phyloP scores from a whole-genome alignment of 176 grass and related monocot genomes.

The Poa annua region DNA sequence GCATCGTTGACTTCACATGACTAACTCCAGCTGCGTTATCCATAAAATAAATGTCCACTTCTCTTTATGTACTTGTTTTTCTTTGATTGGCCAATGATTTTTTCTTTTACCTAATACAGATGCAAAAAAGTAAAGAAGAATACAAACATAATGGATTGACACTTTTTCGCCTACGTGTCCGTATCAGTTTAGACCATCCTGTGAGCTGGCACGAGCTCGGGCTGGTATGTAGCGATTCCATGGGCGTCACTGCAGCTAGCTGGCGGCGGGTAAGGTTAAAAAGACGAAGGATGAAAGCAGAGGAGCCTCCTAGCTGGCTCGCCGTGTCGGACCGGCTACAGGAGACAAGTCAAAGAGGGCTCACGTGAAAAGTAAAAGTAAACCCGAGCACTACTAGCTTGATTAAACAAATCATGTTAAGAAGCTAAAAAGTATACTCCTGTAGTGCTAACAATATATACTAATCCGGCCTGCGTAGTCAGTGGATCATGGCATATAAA shows the following conservation, averaged over 20 bases:
- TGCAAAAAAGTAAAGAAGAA: too few species aligned
- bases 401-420: background rate
- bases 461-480: background rate
- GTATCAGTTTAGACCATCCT: too few species aligned
- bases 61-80: too few species aligned
- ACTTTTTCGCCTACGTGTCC: too few species aligned
- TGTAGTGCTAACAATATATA: too few species aligned
- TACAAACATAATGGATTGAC: too few species aligned
- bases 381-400: background rate
- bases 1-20: too few species aligned
- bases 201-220: too few species aligned
- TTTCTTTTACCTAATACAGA: too few species aligned
- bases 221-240: background rate
- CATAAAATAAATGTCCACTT: too few species aligned
- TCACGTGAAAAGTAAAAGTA: background rate
- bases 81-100: too few species aligned
- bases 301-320: background rate
- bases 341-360: constrained; percentile 12
- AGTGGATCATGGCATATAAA: background rate
- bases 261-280: background rate
- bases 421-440: background rate
- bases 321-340: constrained; percentile 32
- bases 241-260: background rate
- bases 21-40: too few species aligned
- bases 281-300: background rate